Percentiles rank a stretch among this genome's conserved stretches.
These are phyloP conservation scores for Coniochaeta pulveracea DNA, from an alignment of 2,329 filamentous ascomycete genomes.

Conservation along the genomic window DNA sequence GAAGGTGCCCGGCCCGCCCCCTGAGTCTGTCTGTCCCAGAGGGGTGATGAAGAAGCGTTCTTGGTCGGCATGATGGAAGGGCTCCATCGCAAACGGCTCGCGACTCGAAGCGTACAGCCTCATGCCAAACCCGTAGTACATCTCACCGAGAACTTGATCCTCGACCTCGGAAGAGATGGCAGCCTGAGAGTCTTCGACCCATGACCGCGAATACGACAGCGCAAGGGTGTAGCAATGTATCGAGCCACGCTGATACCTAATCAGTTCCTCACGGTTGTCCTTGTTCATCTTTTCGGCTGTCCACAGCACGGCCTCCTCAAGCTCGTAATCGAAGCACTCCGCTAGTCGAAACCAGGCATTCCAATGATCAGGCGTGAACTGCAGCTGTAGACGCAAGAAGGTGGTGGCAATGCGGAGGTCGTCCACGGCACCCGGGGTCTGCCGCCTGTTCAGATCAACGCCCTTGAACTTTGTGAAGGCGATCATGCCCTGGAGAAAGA, in stretches of 20 bases:
- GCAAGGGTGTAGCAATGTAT: constrained; percentile 69
- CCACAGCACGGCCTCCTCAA: constrained; percentile 83
- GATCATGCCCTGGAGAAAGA: constrained; percentile 81
- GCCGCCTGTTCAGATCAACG: constrained; percentile 59
- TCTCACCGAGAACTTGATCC: constrained; percentile 42
- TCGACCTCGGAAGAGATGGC: constrained; percentile 26
- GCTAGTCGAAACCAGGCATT: constrained; percentile 84
- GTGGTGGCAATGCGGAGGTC: constrained; percentile 73
- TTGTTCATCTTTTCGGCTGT: constrained; percentile 86
- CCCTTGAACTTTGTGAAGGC: constrained; percentile 73
- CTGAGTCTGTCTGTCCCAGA: constrained; percentile 21
- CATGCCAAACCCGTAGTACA: constrained; percentile 51
- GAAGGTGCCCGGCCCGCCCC: constrained; percentile 28
- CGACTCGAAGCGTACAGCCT: constrained; percentile 50
- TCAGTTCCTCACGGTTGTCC: constrained; percentile 60
- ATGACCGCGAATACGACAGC: constrained; percentile 44
- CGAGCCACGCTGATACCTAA: constrained; percentile 64
- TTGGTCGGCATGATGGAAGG: constrained; percentile 44
- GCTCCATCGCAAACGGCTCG: constrained; percentile 52
- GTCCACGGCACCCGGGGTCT: constrained; percentile 68
- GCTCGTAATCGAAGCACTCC: constrained; percentile 76
- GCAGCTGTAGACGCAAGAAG: constrained; percentile 71
- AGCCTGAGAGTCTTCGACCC: constrained; percentile 21
- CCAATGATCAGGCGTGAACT: constrained; percentile 74
- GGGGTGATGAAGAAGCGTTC: constrained; percentile 45